Conservation (phyloP, 208 protist species). For the Jaenimonas drosophilae region DNA sequence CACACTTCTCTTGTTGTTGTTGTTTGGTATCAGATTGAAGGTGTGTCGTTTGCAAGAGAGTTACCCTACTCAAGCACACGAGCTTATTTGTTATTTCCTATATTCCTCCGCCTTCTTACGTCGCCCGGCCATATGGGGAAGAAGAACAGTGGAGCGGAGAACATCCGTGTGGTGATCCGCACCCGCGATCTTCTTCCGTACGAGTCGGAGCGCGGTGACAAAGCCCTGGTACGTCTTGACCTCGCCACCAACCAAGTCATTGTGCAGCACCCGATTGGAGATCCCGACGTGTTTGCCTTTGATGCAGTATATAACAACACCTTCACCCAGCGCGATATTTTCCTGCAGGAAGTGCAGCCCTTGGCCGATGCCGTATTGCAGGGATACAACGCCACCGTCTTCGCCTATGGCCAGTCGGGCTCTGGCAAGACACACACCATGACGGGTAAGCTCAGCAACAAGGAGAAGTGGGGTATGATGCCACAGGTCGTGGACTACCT, state of each 20-base stretch:
- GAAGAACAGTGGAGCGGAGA: slow-evolving; percentile 65
- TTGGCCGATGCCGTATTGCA: slow-evolving; percentile 82
- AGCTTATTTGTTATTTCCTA: too few relatives aligned
- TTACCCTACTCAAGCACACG: too few relatives aligned
- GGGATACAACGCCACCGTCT: slow-evolving; percentile 90
- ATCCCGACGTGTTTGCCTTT: slow-evolving; percentile 81
- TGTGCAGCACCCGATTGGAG: slow-evolving; percentile 78
- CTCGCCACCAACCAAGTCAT: slow-evolving; percentile 80
- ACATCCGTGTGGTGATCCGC: slow-evolving; percentile 87
- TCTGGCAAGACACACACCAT: slow-evolving; percentile 91
- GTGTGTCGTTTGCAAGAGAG: too few relatives aligned
- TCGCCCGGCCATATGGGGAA: slow-evolving; percentile 38
- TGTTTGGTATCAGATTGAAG: too few relatives aligned
- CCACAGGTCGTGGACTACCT: slow-evolving; percentile 82
- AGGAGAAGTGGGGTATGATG: slow-evolving; percentile 87
- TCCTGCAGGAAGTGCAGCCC: slow-evolving; percentile 81
- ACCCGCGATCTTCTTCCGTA: slow-evolving; percentile 70
- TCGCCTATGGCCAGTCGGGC: slow-evolving; percentile 89
- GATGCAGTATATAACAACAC: slow-evolving; percentile 90
- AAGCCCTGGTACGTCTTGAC: slow-evolving; percentile 79
- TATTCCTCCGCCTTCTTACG: too few relatives aligned
- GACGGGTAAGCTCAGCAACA: slow-evolving; percentile 72
- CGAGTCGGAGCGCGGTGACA: slow-evolving; percentile 80
- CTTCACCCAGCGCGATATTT: slow-evolving; percentile 87
- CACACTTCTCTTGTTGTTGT: too few relatives aligned